Percentiles rank a stretch among this genome's conserved stretches.
Evolutionary conservation across 2,329 filamentous ascomycete species (phyloP).

Genomic region (Clonostachys solani): DNA sequence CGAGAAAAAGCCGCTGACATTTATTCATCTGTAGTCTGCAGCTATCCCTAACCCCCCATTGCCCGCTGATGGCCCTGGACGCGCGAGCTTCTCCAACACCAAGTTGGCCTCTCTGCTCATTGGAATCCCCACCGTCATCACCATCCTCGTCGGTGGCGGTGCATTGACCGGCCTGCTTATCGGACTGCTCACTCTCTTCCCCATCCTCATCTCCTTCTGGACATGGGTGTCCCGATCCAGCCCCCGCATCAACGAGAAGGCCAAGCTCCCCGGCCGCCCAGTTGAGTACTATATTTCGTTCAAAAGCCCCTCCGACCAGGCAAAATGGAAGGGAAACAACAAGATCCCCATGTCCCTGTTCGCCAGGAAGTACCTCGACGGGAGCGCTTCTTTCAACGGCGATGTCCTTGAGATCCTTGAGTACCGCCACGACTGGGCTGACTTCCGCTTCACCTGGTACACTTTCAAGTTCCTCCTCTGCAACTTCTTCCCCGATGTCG

Average conservation of each 20-base stretch:
- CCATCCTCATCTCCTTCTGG: conserved; percentile 82
- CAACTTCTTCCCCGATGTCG: conserved; percentile 77
- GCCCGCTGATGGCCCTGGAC: conserved; percentile 81
- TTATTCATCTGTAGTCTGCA: conserved; percentile 14
- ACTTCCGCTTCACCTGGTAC: conserved; percentile 84
- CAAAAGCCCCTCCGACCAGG: conserved; percentile 55
- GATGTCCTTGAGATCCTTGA: conserved; percentile 86
- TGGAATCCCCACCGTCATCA: conserved; percentile 72
- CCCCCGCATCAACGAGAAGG: conserved; percentile 91
- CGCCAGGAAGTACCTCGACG: conserved; percentile 96
- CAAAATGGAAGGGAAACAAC: conserved; percentile 71
- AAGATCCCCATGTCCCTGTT: conserved; percentile 92
- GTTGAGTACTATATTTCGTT: conserved; percentile 89
- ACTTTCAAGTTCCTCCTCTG: conserved; percentile 85
- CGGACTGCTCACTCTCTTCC: conserved; percentile 70
- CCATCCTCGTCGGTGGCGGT: conserved; percentile 81
- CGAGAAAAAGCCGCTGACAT: not conserved
- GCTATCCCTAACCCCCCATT: conserved; percentile 95
- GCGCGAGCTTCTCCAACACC: conserved; percentile 83
- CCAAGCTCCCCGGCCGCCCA: conserved; percentile 76
- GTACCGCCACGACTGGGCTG: conserved; percentile 95
- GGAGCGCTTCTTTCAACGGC: conserved; percentile 91
- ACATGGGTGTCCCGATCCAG: conserved; percentile 73
- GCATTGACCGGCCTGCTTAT: conserved; percentile 90
- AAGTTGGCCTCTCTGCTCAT: conserved; percentile 67